Percentiles rank a stretch among this genome's conserved stretches.
These are phyloP conservation scores for Juncus effusus DNA, from an alignment of 176 grass and related monocot species.

Conservation along the genomic window DNA sequence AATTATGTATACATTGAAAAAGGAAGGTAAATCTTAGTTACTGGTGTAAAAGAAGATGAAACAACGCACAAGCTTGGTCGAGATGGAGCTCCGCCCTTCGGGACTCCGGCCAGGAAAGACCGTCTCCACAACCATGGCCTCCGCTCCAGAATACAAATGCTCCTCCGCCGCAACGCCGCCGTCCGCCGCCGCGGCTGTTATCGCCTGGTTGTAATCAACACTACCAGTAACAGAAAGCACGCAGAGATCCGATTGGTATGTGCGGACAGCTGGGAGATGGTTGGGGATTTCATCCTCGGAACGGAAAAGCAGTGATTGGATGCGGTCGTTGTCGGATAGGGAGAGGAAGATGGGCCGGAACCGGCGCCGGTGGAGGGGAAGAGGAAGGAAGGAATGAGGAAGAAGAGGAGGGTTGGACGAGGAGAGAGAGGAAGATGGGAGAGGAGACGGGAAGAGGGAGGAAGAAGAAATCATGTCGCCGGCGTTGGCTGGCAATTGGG, in stretches of 20 bases:
- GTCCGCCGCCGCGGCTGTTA: constrained; percentile 57
- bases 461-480: constrained; percentile 1
- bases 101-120: constrained; percentile 39
- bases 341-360: not conserved
- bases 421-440: not conserved
- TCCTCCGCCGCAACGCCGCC: constrained; percentile 50
- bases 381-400: not conserved
- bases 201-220: constrained; percentile 51
- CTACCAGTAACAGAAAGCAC: constrained; percentile 50
- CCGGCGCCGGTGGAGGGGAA: not conserved
- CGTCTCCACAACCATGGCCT: constrained; percentile 70
- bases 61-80: constrained; percentile 64
- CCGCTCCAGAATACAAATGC: constrained; percentile 41
- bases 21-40: not conserved
- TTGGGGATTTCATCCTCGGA: not conserved
- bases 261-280: constrained; percentile 49
- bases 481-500: not conserved
- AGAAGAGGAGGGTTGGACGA: not conserved
- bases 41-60: not conserved
- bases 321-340: constrained; percentile 14
- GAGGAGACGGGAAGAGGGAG: not conserved
- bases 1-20: not conserved
- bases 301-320: constrained; percentile 26
- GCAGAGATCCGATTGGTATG: constrained; percentile 62
- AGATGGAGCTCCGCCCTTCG: constrained; percentile 31